phyloP scores from a whole-genome alignment of 768 basidiomycete species.

The Trametes cinnabarina region DNA sequence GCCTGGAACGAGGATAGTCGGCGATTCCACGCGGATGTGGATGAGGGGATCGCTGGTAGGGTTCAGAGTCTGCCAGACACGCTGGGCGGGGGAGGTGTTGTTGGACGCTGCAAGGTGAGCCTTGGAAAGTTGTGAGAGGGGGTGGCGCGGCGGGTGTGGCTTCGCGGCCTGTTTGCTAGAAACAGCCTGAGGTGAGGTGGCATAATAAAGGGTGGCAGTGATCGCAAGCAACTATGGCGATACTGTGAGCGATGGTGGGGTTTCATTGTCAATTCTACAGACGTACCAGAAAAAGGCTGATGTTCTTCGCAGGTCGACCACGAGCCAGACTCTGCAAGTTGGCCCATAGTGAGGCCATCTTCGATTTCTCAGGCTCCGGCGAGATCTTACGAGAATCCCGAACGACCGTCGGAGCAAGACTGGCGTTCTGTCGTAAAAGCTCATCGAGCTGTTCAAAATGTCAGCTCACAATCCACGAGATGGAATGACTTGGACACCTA shows the following conservation, averaged over 20 bases:
- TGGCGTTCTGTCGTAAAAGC: slow-evolving; percentile 71
- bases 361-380: slow-evolving; percentile 32
- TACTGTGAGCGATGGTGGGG: background rate
- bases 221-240: slow-evolving; percentile 70
- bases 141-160: slow-evolving; percentile 27
- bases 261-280: background rate
- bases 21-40: slow-evolving; percentile 79
- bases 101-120: slow-evolving; percentile 5
- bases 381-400: slow-evolving; percentile 20
- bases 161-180: slow-evolving; percentile 19
- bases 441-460: slow-evolving; percentile 65
- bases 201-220: slow-evolving; percentile 71
- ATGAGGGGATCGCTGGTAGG: slow-evolving; percentile 62
- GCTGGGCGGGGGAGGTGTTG: slow-evolving; percentile 50
- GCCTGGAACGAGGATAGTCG: slow-evolving; percentile 67
- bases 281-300: slow-evolving; percentile 75
- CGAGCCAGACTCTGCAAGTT: slow-evolving; percentile 49
- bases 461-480: slow-evolving; percentile 8
- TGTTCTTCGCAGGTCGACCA: slow-evolving; percentile 71
- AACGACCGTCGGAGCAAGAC: slow-evolving; percentile 45
- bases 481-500: slow-evolving; percentile 30
- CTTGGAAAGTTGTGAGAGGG: slow-evolving; percentile 25
- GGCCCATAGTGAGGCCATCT: slow-evolving; percentile 43
- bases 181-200: slow-evolving; percentile 52
- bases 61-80: slow-evolving; percentile 77